Evolutionary conservation across 2,329 filamentous ascomycete species (phyloP), one percentile per base, ranked within the genome.

Genomic region (Hypoxylon sp.): DNA sequence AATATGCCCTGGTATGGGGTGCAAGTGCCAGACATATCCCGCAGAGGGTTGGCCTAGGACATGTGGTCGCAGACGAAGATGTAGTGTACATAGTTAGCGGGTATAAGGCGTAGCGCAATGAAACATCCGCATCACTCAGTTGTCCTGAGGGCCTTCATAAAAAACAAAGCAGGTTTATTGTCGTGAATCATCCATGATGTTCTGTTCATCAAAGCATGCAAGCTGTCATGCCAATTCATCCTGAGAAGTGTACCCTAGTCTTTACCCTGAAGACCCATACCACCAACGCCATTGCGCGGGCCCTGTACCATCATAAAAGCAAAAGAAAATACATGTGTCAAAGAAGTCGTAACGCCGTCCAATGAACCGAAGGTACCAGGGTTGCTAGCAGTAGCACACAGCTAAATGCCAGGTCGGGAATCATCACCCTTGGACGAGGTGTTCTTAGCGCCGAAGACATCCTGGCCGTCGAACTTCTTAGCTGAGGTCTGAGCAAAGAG

Each of bases 1-100:
- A 98, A 84, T 97, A 98, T 81, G 96, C 96, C 2, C 81, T 98
- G 71, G 96, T 99, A 0, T 99, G 96, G 96, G 96, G 96, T 3
- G 94, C 94, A 16, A 98, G 95, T 79, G 96, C 96, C 34, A 89
- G 93, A 74, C 96, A 99, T 83, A 85, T 98, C 34, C 96, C 96
- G 34, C 96, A 99, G 83, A 85, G 96, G 68, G 95, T 97, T 37
- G 96, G 96, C 0, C 79, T 99, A 74, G 84, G 88, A 5, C 96
- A 99, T 83, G 75, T 88, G 11, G 94, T 99, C 46, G 81, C 85
- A 1, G 88, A 91, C 69, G 88, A 90, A 77, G 88, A 90, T 74
- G 88, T 90, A 16, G 88, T 90, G 53, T 89, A 88, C 74, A 90
- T 91, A 75, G 85, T 89, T 56, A 90, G 85, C 71, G 87, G 82